Evolutionary conservation across 345 rosid genomes (phyloP).

Genomic region (Physaria fendleri): DNA sequence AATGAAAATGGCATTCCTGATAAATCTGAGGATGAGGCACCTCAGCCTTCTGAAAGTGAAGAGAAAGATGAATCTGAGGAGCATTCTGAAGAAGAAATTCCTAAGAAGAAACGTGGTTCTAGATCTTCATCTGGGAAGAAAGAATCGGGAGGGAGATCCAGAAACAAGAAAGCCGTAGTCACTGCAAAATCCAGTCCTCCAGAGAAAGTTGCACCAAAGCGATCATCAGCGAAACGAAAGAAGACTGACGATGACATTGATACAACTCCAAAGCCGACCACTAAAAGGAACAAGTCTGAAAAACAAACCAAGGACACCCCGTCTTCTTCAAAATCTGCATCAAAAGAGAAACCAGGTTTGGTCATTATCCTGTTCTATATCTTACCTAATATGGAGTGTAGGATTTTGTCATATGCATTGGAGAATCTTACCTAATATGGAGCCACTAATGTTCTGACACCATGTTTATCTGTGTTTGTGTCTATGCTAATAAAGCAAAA

Average conservation of each 20-base stretch:
- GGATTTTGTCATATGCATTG: background rate
- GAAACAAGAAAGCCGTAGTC: conserved; percentile 39
- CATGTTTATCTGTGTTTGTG: conserved; percentile 10
- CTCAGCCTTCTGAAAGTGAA: conserved; percentile 69
- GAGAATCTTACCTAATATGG: conserved; percentile 6
- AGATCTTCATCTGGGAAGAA: conserved; percentile 41
- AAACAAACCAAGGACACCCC: conserved; percentile 43
- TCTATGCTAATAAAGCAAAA: conserved; percentile 38
- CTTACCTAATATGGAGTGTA: background rate
- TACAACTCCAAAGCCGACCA: conserved; percentile 45
- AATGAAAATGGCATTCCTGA: conserved; percentile 47
- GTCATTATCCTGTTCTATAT: background rate
- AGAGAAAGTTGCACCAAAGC: conserved; percentile 44
- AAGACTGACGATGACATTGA: conserved; percentile 59
- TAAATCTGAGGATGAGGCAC: conserved; percentile 30
- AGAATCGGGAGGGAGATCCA: conserved; percentile 51
- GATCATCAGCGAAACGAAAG: conserved; percentile 37
- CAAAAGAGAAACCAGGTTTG: conserved; percentile 64
- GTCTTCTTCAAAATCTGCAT: conserved; percentile 42
- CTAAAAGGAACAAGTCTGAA: conserved; percentile 53
- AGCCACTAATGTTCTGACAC: conserved; percentile 21
- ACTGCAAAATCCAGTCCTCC: conserved; percentile 46
- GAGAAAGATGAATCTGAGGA: conserved; percentile 50
- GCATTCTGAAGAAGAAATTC: conserved; percentile 60
- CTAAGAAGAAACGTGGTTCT: conserved; percentile 48